A percentile compares a stretch with the other conserved stretches of the same genome.
Conservation (phyloP, 345 rosid species). For the Gossypium ekmanianum region DNA sequence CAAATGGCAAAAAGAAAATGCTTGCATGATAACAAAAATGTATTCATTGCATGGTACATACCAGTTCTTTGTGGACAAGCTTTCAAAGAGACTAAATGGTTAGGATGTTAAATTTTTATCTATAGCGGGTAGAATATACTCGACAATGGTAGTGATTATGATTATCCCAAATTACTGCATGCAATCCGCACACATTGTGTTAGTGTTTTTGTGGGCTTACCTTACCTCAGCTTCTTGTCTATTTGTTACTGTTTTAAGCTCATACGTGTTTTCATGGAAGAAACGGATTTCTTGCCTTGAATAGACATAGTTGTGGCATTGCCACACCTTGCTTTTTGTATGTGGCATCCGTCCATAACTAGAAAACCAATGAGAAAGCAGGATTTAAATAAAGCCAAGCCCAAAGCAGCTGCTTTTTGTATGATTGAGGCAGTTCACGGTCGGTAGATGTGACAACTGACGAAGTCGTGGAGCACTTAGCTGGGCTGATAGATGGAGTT, state of each 20-base stretch:
- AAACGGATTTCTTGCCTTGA: neutral
- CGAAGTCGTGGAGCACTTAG: neutral
- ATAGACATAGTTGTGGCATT: neutral
- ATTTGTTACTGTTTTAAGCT: neutral
- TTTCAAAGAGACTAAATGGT: too few species aligned
- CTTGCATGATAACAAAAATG: neutral
- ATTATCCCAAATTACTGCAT: too few species aligned
- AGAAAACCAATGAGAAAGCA: neutral
- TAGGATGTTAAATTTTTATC: too few species aligned
- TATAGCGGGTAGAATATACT: too few species aligned
- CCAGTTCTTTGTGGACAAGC: too few species aligned
- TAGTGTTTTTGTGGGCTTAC: neutral
- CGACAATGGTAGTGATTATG: too few species aligned
- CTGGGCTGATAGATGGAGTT: neutral
- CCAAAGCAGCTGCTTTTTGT: neutral
- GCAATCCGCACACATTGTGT: too few species aligned
- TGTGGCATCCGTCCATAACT: neutral
- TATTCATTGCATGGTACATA: neutral
- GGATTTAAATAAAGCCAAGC: neutral
- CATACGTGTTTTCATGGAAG: neutral
- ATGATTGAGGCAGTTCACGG: neutral
- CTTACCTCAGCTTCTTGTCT: neutral
- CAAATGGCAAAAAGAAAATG: neutral
- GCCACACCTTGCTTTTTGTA: neutral
- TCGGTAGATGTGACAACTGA: neutral